These are phyloP conservation scores for Metarhizium anisopliae DNA, from an alignment of 2,329 filamentous ascomycete species.

Conservation along the genomic window DNA sequence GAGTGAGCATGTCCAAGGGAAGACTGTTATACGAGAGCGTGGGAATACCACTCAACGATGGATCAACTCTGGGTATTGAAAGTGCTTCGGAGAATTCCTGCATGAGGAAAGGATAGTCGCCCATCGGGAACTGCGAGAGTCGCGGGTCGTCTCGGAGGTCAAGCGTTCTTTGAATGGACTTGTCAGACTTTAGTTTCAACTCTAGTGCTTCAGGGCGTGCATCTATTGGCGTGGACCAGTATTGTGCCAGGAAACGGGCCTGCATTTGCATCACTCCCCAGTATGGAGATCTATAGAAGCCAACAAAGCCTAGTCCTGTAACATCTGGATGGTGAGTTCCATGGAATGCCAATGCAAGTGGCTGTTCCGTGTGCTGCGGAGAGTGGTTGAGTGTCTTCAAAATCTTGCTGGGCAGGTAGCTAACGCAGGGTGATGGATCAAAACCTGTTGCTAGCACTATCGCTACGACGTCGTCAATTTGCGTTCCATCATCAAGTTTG, in stretches of 20 bases:
- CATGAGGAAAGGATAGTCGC: conserved; percentile 70
- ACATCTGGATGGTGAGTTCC: conserved; percentile 52
- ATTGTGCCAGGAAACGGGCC: conserved; percentile 54
- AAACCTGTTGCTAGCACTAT: conserved; percentile 73
- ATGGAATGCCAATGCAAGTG: conserved; percentile 59
- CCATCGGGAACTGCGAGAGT: conserved; percentile 70
- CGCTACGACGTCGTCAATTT: conserved; percentile 50
- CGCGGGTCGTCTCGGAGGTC: conserved; percentile 42
- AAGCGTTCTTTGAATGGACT: conserved; percentile 36
- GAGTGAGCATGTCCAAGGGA: conserved; percentile 45
- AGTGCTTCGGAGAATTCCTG: conserved; percentile 57
- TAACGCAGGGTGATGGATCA: conserved; percentile 52
- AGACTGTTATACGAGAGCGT: conserved; percentile 29
- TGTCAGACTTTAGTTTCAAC: conserved; percentile 33
- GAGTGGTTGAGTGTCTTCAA: conserved; percentile 50
- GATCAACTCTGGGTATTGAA: conserved; percentile 33
- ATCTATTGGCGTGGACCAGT: conserved; percentile 40
- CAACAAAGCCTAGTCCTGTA: conserved; percentile 65
- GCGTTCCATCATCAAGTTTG: conserved; percentile 18
- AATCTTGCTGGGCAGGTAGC: conserved; percentile 51
- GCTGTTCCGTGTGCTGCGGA: conserved; percentile 43
- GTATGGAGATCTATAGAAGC: conserved; percentile 76
- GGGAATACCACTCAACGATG: conserved; percentile 18
- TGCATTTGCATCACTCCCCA: conserved; percentile 89
- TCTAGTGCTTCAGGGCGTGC: conserved; percentile 20